Conservation (phyloP, 2,329 filamentous ascomycete genomes). For the Alternaria rosae region DNA sequence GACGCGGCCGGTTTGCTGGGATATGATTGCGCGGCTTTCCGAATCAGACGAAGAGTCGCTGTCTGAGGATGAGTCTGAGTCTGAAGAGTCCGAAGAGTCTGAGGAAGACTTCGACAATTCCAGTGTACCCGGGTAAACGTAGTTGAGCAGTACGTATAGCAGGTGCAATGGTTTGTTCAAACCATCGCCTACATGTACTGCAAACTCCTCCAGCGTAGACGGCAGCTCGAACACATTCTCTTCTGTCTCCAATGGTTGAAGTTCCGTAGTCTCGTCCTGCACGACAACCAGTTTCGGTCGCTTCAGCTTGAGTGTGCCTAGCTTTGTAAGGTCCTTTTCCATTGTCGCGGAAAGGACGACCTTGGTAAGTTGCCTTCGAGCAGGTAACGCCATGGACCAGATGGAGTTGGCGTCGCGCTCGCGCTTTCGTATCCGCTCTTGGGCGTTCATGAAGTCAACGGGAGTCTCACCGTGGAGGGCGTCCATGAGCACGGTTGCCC, state of each 20-base stretch:
- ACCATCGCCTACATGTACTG: constrained; percentile 59
- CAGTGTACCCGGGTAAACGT: constrained; percentile 48
- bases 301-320: constrained; percentile 75
- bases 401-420: constrained; percentile 44
- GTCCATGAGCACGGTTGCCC: constrained; percentile 75
- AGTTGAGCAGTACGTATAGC: constrained; percentile 73
- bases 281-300: constrained; percentile 80
- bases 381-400: constrained; percentile 42
- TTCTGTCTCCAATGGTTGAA: constrained; percentile 30
- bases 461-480: constrained; percentile 62
- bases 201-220: constrained; percentile 55
- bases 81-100: constrained; percentile 23
- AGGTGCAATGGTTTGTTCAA: constrained; percentile 77
- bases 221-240: constrained; percentile 64
- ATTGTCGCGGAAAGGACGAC: constrained; percentile 91
- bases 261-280: constrained; percentile 59
- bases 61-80: constrained; percentile 16
- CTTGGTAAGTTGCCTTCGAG: constrained; percentile 68
- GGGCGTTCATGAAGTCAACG: constrained; percentile 56
- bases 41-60: constrained; percentile 19
- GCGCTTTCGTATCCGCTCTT: constrained; percentile 61
- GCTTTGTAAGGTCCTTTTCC: constrained; percentile 82
- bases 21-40: constrained; percentile 16
- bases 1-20: constrained; percentile 51
- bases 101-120: constrained; percentile 15